These are phyloP conservation scores for Avena sativa DNA, from an alignment of 176 grass and related monocot genomes.

Conservation along the genomic window DNA sequence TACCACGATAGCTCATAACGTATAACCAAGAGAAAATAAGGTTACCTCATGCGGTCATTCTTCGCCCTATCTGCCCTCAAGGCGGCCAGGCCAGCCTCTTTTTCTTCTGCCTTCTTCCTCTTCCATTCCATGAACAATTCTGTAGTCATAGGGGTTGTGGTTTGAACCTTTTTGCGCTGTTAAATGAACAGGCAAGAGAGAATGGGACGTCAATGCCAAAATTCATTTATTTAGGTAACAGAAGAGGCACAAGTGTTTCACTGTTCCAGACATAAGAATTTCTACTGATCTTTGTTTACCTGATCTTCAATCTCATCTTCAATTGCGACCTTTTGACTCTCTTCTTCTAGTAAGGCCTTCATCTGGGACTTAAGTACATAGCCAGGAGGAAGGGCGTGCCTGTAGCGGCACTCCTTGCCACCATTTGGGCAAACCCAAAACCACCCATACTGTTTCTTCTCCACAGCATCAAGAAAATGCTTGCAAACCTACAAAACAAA, in stretches of 20 bases:
- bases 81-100: slow-evolving; percentile 76
- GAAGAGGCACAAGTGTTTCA: slow-evolving; percentile 23
- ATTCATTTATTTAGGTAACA: slow-evolving; percentile 12
- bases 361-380: slow-evolving; percentile 99
- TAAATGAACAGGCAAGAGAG: slow-evolving; percentile 41
- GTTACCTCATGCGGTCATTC: slow-evolving; percentile 99
- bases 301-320: slow-evolving; percentile 99
- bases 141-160: slow-evolving; percentile 76
- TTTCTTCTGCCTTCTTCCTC: slow-evolving; percentile 90
- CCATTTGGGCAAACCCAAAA: slow-evolving; percentile 99
- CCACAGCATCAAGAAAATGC: slow-evolving; percentile 93
- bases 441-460: slow-evolving; percentile 99
- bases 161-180: slow-evolving; percentile 80
- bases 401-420: slow-evolving; percentile 92
- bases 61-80: slow-evolving; percentile 90
- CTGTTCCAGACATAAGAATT: slow-evolving; percentile 10
- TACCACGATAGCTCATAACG: not conserved
- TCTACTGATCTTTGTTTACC: slow-evolving; percentile 50
- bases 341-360: slow-evolving; percentile 98
- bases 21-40: slow-evolving; percentile 30
- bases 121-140: slow-evolving; percentile 97
- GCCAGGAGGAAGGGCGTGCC: slow-evolving; percentile 94
- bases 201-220: slow-evolving; percentile 18
- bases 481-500: slow-evolving; percentile 82
- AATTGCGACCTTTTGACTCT: slow-evolving; percentile 80